Percentiles rank a stretch among this genome's conserved stretches.
Conservation (phyloP, 2,329 filamentous ascomycete species). For the Hypoxylon sp. region DNA sequence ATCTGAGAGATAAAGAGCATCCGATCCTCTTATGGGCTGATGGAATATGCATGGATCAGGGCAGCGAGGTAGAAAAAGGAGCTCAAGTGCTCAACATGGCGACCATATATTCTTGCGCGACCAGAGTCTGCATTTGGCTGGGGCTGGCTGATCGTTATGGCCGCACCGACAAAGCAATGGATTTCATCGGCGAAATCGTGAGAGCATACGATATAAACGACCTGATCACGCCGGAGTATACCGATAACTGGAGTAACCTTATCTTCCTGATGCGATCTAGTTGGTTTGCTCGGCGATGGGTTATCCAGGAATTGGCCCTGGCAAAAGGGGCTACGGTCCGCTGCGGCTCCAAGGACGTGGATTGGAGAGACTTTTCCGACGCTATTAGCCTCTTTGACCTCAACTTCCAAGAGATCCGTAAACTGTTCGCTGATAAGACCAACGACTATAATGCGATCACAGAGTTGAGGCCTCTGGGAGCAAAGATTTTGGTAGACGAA, state of each 20-base stretch:
- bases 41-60: background rate
- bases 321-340: background rate
- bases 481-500: conserved; percentile 20
- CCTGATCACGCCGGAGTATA: background rate
- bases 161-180: background rate
- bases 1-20: background rate
- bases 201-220: background rate
- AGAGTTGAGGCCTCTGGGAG: conserved; percentile 22
- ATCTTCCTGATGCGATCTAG: background rate
- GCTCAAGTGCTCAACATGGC: background rate
- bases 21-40: background rate
- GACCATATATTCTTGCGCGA: background rate
- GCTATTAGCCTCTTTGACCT: conserved; percentile 10
- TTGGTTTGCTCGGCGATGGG: background rate
- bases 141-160: background rate
- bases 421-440: conserved; percentile 4
- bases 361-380: background rate
- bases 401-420: conserved; percentile 25
- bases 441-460: conserved; percentile 29
- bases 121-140: background rate
- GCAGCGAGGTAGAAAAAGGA: background rate
- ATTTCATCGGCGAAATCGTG: background rate
- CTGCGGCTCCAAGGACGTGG: background rate
- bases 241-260: background rate
- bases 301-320: background rate